A percentile compares a stretch with the other conserved stretches of the same genome.
Conservation (phyloP, 371 early-diverging fungal genomes). For the Mucor plumbeus region DNA sequence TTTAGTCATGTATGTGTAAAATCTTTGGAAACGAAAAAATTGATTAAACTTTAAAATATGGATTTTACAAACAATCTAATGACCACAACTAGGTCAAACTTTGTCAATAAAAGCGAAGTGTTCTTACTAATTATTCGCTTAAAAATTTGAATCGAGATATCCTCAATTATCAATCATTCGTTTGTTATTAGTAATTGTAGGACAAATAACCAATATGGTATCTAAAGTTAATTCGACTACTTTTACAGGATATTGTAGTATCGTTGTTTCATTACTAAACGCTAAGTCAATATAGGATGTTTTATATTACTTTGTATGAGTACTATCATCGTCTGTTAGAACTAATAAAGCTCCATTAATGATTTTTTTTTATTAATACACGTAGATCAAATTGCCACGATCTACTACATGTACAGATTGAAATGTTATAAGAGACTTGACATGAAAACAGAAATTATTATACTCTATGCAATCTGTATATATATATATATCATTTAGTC, state of each 20-base stretch:
- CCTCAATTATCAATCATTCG: background rate
- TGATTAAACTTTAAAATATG: background rate
- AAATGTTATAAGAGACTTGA: background rate
- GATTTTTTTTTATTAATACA: background rate
- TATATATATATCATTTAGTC: background rate
- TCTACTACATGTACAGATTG: background rate
- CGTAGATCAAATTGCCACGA: background rate
- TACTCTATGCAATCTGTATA: background rate
- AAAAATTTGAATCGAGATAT: too few relatives aligned
- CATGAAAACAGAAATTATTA: background rate
- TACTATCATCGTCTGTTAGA: background rate
- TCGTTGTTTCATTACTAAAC: too few relatives aligned
- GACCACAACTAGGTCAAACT: background rate
- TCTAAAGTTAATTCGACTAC: too few relatives aligned
- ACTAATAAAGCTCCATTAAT: too few relatives aligned
- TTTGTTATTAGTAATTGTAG: background rate
- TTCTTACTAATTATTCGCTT: background rate
- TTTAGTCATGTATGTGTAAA: slow-evolving; percentile 8
- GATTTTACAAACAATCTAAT: background rate
- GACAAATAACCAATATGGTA: background rate
- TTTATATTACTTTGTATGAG: background rate
- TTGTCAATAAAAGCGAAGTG: background rate
- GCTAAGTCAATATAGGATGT: too few relatives aligned
- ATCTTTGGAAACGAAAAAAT: background rate
- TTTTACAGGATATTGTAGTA: too few relatives aligned